These are phyloP conservation scores for Solanum commersonii DNA, from an alignment of 257 asterid species.

Conservation along the genomic window DNA sequence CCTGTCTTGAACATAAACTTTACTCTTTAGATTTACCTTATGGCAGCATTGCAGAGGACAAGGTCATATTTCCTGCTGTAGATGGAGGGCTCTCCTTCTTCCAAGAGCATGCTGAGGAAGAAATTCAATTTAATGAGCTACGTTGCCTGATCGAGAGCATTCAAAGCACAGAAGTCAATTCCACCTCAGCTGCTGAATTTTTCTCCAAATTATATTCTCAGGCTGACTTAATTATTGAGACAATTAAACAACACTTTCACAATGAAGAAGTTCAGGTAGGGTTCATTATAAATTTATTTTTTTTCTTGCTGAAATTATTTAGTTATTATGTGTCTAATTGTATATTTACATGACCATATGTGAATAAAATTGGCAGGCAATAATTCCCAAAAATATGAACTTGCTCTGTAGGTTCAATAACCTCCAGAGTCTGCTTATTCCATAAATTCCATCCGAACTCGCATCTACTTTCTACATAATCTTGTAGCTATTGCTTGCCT, in stretches of 20 bases:
- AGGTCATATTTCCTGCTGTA: conserved; percentile 36
- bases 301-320: not conserved
- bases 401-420: not conserved
- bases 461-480: not conserved
- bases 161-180: conserved; percentile 29
- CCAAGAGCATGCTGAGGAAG: conserved; percentile 38
- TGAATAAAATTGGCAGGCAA: not conserved
- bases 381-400: not conserved
- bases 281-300: not conserved
- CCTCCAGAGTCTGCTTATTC: not conserved
- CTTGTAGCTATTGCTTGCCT: not conserved
- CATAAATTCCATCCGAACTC: not conserved
- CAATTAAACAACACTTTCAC: conserved; percentile 27
- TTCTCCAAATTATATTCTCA: conserved; percentile 31
- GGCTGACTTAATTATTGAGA: conserved; percentile 35
- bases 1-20: not conserved
- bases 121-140: conserved; percentile 32
- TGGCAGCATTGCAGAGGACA: conserved; percentile 37
- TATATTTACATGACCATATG: not conserved
- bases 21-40: not conserved
- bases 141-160: conserved; percentile 31
- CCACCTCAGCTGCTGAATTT: conserved; percentile 33
- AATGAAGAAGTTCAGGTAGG: conserved; percentile 38
- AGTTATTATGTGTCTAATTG: not conserved
- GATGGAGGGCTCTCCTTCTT: conserved; percentile 35